These are phyloP conservation scores for Fusarium bactridioides DNA, from an alignment of 2,329 filamentous ascomycete genomes.

Conservation along the genomic window DNA sequence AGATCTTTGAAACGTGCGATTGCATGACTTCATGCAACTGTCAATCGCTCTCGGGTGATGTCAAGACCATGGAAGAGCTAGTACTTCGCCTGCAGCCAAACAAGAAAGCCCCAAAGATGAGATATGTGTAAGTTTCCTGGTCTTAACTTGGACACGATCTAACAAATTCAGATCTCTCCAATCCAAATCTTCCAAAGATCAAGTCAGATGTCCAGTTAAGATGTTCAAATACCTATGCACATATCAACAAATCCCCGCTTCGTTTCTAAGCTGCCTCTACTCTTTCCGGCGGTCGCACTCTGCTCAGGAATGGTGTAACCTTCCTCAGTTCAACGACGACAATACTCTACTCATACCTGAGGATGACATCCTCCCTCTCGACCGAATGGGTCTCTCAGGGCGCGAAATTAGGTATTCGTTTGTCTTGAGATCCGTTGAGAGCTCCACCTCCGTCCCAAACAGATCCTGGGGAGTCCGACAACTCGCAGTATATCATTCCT, in stretches of 20 bases:
- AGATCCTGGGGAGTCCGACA: slow-evolving; percentile 6
- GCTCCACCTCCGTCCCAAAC: not conserved
- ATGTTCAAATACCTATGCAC: slow-evolving; percentile 30
- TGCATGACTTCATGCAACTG: not conserved
- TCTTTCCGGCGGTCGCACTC: not conserved
- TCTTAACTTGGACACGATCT: not conserved
- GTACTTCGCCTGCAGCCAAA: not conserved
- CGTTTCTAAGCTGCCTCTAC: slow-evolving; percentile 9
- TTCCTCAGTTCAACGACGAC: slow-evolving; percentile 20
- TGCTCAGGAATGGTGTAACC: slow-evolving; percentile 11
- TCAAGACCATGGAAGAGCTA: not conserved
- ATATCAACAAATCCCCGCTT: slow-evolving; percentile 10
- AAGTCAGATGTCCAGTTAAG: not conserved
- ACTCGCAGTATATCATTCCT: slow-evolving; percentile 28
- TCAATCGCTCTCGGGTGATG: not conserved
- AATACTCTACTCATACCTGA: slow-evolving; percentile 4
- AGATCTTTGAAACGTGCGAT: not conserved
- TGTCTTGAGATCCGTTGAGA: slow-evolving; percentile 22
- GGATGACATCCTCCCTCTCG: not conserved
- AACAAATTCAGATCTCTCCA: slow-evolving; percentile 6
- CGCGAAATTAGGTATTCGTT: slow-evolving; percentile 27
- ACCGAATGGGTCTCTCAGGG: slow-evolving; percentile 7
- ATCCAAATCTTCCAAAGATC: slow-evolving; percentile 6
- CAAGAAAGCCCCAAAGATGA: not conserved
- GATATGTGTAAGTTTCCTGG: slow-evolving; percentile 8